Percentiles rank a stretch among this genome's conserved stretches.
Evolutionary conservation across 352 stramenopile species (phyloP).

Genomic region (Phytophthora capsici): DNA sequence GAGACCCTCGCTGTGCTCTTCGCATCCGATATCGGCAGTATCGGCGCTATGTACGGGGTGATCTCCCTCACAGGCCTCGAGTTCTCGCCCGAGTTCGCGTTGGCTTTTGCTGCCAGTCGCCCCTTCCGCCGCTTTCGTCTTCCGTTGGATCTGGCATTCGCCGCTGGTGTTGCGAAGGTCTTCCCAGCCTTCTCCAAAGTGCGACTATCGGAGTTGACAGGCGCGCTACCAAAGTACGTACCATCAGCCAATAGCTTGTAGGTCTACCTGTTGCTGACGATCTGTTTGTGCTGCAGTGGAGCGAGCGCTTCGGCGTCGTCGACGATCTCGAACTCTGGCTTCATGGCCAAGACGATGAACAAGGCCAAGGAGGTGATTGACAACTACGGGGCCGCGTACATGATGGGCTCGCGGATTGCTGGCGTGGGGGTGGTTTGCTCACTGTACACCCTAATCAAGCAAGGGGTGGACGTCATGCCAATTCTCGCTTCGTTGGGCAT

Average conservation of each 20-base stretch:
- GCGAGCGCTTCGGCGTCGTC: slow-evolving; percentile 14
- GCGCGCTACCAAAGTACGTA: slow-evolving; percentile 61
- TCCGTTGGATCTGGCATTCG: slow-evolving; percentile 74
- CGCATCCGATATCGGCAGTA: slow-evolving; percentile 81
- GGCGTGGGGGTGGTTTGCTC: slow-evolving; percentile 76
- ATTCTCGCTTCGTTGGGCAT: slow-evolving; percentile 75
- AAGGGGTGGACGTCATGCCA: slow-evolving; percentile 85
- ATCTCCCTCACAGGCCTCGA: slow-evolving; percentile 65
- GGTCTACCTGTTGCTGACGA: too few species aligned
- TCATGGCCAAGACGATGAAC: slow-evolving; percentile 72
- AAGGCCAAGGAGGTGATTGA: slow-evolving; percentile 79
- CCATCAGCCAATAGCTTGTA: not conserved
- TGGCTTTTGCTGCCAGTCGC: slow-evolving; percentile 84
- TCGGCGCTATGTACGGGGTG: slow-evolving; percentile 80
- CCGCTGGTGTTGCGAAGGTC: slow-evolving; percentile 68
- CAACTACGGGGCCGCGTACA: slow-evolving; percentile 89
- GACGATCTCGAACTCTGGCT: slow-evolving; percentile 29
- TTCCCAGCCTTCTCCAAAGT: slow-evolving; percentile 81
- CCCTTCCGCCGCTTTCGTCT: slow-evolving; percentile 84
- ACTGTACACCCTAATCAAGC: slow-evolving; percentile 81
- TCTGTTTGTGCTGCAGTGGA: slow-evolving; percentile 25
- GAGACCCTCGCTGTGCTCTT: slow-evolving; percentile 84
- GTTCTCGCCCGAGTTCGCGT: slow-evolving; percentile 87
- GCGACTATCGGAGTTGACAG: slow-evolving; percentile 68
- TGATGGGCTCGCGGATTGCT: slow-evolving; percentile 87